Conservation (phyloP, 2,329 filamentous ascomycete genomes). For the Penicillium sp. region DNA sequence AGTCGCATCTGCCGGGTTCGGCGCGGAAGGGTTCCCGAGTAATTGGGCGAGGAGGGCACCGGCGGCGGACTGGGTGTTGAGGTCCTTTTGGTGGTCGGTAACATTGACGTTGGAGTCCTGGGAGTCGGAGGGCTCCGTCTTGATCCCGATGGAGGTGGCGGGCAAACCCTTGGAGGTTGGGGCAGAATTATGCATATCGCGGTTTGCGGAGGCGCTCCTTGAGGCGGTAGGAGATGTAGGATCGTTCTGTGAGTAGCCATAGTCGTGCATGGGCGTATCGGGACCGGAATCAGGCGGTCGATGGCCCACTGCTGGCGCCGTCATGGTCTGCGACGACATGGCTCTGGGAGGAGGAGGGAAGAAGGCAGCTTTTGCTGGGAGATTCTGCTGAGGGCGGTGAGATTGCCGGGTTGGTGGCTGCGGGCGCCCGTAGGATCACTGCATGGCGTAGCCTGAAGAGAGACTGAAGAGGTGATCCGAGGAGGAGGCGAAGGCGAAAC, state of each 20-base stretch:
- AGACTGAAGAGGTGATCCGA: background rate
- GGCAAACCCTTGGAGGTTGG: constrained; percentile 35
- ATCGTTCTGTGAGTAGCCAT: constrained; percentile 35
- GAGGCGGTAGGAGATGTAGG: constrained; percentile 32
- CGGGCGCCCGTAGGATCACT: constrained; percentile 24
- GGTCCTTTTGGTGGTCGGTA: constrained; percentile 34
- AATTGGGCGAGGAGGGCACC: constrained; percentile 48
- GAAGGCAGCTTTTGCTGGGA: constrained; percentile 25
- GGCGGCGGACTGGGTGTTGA: constrained; percentile 46
- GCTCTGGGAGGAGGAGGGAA: constrained; percentile 35
- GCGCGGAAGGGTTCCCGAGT: constrained; percentile 39
- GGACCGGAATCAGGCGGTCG: constrained; percentile 48
- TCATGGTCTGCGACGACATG: constrained; percentile 55
- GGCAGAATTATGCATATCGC: constrained; percentile 44
- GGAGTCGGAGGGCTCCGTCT: constrained; percentile 35
- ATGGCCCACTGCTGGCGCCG: constrained; percentile 52
- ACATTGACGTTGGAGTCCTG: constrained; percentile 22
- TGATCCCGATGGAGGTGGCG: constrained; percentile 35
- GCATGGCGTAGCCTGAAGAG: background rate
- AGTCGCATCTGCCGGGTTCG: constrained; percentile 24
- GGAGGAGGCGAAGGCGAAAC: background rate
- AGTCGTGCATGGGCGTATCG: constrained; percentile 46
- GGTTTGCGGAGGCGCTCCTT: constrained; percentile 44
- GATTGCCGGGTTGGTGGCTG: constrained; percentile 29
- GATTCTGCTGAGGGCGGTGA: constrained; percentile 33